Evolutionary conservation across 2,329 filamentous ascomycete species (phyloP), one percentile per base, ranked within the genome.

Genomic region (Aspergillus flavus): DNA sequence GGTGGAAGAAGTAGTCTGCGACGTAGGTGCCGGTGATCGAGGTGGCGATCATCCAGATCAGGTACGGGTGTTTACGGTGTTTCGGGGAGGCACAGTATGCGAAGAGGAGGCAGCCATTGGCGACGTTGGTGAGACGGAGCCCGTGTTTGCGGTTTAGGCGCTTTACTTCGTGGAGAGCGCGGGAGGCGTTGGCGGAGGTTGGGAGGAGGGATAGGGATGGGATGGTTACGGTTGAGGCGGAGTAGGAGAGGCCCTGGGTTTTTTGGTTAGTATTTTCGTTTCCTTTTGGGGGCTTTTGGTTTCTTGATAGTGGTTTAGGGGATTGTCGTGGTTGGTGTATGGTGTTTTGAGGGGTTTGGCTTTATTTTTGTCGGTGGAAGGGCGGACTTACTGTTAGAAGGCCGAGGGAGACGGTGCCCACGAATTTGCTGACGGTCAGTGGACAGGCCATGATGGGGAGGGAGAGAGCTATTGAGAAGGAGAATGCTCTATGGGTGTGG

Each of bases 401-500:
- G 67, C 94, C 94, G 62, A 97, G 85, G 72, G 91, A 94, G 69
- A 96, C 87, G 58, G 93, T 96, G 74, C 94, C 94, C 70, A 97
- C 91, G 78, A 97, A 97, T 82, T 98, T 97, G 82, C 91, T 88
- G 78, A 91, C 81, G 61, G 92, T 89, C 74, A 97, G 87, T 72
- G 85, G 88, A 71, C 86, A 87, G 71, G 87, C 84, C 87, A 93
- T 91, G 78, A 75, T 83, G 70, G 43, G 26, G 26, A 45, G 28
- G 2, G 39, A 60, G 11, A 56, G 36, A 45, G 21, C 14, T 14
- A 53, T 23, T 6, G 21, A 61, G 16, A 34, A 7, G 23, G 54
- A 32, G 12, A 34, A 34, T 10, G 58, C 14, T 54, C 58, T 30
- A 43, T 59, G 48, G 7, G 7, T 19, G 28, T 52, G 10, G 48